A percentile compares a stretch with the other conserved stretches of the same genome.
Evolutionary conservation across 1,284 basidiomycete species (phyloP).

Genomic region (Boletus semigastroideus): DNA sequence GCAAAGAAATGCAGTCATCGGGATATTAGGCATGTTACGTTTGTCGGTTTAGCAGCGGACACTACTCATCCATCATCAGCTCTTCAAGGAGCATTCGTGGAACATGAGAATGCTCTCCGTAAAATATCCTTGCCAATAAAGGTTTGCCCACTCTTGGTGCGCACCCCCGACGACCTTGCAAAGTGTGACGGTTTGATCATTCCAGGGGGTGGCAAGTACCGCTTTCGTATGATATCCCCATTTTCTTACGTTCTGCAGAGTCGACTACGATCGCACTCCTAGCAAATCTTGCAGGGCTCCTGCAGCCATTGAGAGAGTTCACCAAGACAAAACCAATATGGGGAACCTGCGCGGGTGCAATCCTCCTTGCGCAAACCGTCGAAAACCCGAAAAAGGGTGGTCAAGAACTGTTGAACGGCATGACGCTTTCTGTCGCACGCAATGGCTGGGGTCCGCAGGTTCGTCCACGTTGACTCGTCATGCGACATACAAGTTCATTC

Average conservation of each 20-base stretch:
- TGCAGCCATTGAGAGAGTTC: constrained; percentile 79
- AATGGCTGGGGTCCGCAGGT: constrained; percentile 92
- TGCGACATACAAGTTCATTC: neutral
- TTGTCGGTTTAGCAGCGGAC: neutral
- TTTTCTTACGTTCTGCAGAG: constrained; percentile 46
- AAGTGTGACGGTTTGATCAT: constrained; percentile 87
- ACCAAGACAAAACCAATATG: constrained; percentile 75
- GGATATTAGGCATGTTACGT: constrained; percentile 28
- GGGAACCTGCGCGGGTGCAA: constrained; percentile 98
- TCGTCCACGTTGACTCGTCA: neutral
- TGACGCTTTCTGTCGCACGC: constrained; percentile 79
- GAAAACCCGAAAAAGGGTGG: constrained; percentile 85
- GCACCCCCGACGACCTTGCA: constrained; percentile 73
- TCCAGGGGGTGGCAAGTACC: constrained; percentile 75
- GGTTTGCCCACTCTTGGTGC: constrained; percentile 64
- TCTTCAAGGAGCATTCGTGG: constrained; percentile 91
- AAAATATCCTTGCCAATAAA: constrained; percentile 48
- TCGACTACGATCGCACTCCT: constrained; percentile 93
- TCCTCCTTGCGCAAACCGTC: constrained; percentile 75
- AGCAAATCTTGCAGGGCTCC: constrained; percentile 74
- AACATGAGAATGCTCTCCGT: constrained; percentile 77
- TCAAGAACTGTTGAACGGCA: constrained; percentile 83
- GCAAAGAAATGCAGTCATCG: constrained; percentile 22
- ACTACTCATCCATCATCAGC: constrained; percentile 46
- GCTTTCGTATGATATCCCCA: neutral